These are phyloP conservation scores for Avena eriantha DNA, from an alignment of 176 grass and related monocot genomes.

Conservation along the genomic window DNA sequence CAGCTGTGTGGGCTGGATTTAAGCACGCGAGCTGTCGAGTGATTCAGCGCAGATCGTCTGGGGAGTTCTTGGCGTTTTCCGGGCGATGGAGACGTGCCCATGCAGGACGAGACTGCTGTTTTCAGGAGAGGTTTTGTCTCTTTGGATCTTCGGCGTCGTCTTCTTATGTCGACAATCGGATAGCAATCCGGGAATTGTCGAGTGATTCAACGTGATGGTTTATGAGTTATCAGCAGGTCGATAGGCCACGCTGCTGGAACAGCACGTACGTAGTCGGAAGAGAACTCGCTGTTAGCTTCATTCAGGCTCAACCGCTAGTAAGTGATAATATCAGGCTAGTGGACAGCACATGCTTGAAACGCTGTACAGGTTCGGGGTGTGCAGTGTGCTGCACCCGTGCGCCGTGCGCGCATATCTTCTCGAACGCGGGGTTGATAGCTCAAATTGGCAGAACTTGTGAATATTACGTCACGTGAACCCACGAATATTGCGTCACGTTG, in stretches of 20 bases:
- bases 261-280: background rate
- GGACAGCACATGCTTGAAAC: background rate
- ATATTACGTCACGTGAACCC: too few species aligned
- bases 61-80: background rate
- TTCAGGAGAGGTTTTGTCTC: background rate
- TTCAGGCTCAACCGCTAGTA: too few species aligned
- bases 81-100: slow-evolving; percentile 35
- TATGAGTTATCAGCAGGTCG: too few species aligned
- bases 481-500: too few species aligned
- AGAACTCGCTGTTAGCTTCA: background rate
- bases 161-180: background rate
- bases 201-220: background rate
- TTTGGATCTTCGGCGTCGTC: background rate
- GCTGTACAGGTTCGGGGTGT: background rate
- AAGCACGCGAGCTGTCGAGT: background rate
- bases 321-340: background rate
- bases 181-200: background rate
- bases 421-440: background rate
- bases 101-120: slow-evolving; percentile 14
- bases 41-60: background rate
- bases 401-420: background rate
- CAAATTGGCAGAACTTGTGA: too few species aligned
- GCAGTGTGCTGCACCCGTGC: background rate
- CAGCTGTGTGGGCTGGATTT: background rate
- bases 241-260: too few species aligned